Evolutionary conservation across 2,329 filamentous ascomycete genomes (phyloP).

Genomic region (Chaetoscypha palmicola): DNA sequence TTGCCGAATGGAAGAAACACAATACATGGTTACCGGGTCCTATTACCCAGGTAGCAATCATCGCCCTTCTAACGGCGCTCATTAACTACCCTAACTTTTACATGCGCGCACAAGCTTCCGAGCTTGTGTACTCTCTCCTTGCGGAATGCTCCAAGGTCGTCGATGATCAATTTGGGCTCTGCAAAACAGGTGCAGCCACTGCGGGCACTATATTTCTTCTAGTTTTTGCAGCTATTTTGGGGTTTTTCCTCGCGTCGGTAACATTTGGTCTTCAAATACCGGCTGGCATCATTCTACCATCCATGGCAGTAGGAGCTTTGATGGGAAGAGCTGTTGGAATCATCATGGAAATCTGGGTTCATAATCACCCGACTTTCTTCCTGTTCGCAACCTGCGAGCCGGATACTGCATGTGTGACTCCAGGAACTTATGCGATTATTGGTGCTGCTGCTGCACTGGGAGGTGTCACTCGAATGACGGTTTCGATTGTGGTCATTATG

Average conservation of each 20-base stretch:
- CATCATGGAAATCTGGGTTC: slow-evolving; percentile 81
- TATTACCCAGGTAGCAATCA: slow-evolving; percentile 69
- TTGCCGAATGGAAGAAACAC: slow-evolving; percentile 73
- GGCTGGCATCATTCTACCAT: slow-evolving; percentile 90
- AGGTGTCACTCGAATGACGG: slow-evolving; percentile 91
- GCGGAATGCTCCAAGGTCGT: slow-evolving; percentile 77
- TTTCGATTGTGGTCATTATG: slow-evolving; percentile 98
- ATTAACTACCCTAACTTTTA: slow-evolving; percentile 96
- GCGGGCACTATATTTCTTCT: slow-evolving; percentile 77
- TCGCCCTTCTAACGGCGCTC: slow-evolving; percentile 75
- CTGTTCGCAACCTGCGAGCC: slow-evolving; percentile 76
- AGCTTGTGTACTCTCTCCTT: slow-evolving; percentile 87
- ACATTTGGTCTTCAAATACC: slow-evolving; percentile 94
- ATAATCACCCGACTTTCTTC: slow-evolving; percentile 68
- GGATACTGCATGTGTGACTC: slow-evolving; percentile 81
- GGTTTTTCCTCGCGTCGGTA: slow-evolving; percentile 76
- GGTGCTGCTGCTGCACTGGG: slow-evolving; percentile 91
- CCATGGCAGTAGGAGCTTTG: slow-evolving; percentile 90
- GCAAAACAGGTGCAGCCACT: slow-evolving; percentile 77
- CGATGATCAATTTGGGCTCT: slow-evolving; percentile 85
- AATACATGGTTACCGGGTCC: slow-evolving; percentile 60
- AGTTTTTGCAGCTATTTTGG: slow-evolving; percentile 72
- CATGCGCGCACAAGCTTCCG: slow-evolving; percentile 86
- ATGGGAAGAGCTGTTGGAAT: slow-evolving; percentile 86
- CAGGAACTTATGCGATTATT: slow-evolving; percentile 93